These are phyloP conservation scores for Ustilago curta DNA, from an alignment of 1,284 basidiomycete species.

Conservation along the genomic window DNA sequence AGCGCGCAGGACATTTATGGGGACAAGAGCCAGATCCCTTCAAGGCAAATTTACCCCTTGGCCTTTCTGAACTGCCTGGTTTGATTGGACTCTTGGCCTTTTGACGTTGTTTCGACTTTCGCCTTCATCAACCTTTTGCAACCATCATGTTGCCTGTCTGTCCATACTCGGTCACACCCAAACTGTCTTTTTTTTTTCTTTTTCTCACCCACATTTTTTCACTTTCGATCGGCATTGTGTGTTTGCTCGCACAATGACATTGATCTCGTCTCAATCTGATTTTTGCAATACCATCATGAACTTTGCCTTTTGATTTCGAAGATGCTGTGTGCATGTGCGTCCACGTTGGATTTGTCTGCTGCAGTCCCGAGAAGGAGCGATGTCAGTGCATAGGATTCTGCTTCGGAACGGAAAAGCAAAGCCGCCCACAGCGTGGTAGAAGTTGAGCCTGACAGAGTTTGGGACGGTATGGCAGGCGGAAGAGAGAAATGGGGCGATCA, in stretches of 20 bases:
- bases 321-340: not conserved
- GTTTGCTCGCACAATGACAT: not conserved
- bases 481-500: not conserved
- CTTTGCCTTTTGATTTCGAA: conserved; percentile 12
- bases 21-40: not conserved
- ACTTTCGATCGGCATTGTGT: conserved; percentile 8
- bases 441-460: too few relatives aligned
- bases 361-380: not conserved
- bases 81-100: conserved; percentile 1
- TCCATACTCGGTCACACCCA: conserved; percentile 15
- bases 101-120: conserved; percentile 5
- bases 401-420: too few relatives aligned
- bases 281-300: conserved; percentile 37
- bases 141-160: conserved; percentile 24
- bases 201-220: conserved; percentile 7
- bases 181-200: conserved; percentile 8
- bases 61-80: conserved; percentile 8
- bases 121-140: conserved; percentile 14
- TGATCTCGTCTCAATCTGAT: not conserved
- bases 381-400: not conserved
- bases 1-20: not conserved
- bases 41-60: conserved; percentile 13
- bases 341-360: not conserved
- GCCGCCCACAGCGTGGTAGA: too few relatives aligned
- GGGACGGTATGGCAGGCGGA: too few relatives aligned